phyloP scores from a whole-genome alignment of 331 rosid species.

The Ulmus americana region DNA sequence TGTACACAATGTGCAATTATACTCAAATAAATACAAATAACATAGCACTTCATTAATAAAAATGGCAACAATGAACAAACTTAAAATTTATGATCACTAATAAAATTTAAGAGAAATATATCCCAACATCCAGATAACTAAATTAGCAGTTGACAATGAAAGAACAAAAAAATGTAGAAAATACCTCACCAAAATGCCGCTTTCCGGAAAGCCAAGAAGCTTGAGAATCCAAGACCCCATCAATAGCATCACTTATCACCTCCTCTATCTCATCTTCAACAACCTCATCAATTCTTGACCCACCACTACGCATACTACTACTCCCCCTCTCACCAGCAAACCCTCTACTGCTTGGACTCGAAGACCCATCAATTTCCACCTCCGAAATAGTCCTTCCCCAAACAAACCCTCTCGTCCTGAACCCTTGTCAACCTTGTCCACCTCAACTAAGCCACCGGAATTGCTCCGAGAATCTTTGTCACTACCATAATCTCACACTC shows the following conservation, averaged over 20 bases:
- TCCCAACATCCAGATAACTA: not conserved
- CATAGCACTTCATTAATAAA: not conserved
- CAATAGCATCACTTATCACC: slow-evolving; percentile 32
- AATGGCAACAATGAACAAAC: not conserved
- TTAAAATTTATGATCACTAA: not conserved
- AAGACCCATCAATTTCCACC: slow-evolving; percentile 45
- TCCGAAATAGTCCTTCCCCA: slow-evolving; percentile 54
- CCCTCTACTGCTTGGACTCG: slow-evolving; percentile 81
- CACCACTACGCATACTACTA: slow-evolving; percentile 44
- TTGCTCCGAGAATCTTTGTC: slow-evolving; percentile 20
- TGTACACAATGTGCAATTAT: not conserved
- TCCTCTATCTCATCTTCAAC: slow-evolving; percentile 44
- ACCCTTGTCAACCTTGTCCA: slow-evolving; percentile 20
- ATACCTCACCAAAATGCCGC: slow-evolving; percentile 66
- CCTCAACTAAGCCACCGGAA: slow-evolving; percentile 18
- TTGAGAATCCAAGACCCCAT: slow-evolving; percentile 35
- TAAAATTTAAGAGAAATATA: slow-evolving; percentile 7
- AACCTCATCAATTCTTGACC: slow-evolving; percentile 41
- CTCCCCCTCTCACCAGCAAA: slow-evolving; percentile 84
- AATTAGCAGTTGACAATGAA: not conserved
- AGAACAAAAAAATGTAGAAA: slow-evolving; percentile 4
- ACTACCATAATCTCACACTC: not conserved
- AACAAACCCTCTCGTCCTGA: slow-evolving; percentile 18
- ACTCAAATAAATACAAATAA: not conserved
- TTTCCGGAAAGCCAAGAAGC: slow-evolving; percentile 49